phyloP scores from a whole-genome alignment of 768 basidiomycete genomes.

The Podaxis rugospora region DNA sequence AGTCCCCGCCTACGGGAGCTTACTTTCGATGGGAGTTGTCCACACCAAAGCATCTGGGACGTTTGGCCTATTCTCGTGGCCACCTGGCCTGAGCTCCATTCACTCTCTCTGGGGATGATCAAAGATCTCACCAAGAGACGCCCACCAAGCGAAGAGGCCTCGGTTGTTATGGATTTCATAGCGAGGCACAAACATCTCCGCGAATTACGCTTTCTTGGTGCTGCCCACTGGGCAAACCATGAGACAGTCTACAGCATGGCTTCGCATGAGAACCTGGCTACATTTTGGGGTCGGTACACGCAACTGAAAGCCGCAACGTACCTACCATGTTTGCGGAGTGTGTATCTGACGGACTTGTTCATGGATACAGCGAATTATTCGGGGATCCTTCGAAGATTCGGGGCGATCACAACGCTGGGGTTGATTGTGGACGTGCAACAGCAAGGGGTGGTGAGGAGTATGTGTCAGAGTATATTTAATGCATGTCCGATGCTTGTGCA shows the following conservation, averaged over 20 bases:
- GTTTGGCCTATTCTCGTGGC: neutral
- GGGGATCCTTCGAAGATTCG: neutral
- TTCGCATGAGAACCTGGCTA: neutral
- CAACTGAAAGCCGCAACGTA: neutral
- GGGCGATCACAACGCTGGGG: neutral
- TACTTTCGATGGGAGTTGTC: slow-evolving; percentile 1
- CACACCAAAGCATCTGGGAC: slow-evolving; percentile 1
- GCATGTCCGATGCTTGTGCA: neutral
- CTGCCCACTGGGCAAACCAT: neutral
- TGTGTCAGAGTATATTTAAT: slow-evolving; percentile 5
- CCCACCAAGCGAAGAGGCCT: neutral
- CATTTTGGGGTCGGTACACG: neutral
- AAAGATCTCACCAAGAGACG: neutral
- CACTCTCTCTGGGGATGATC: slow-evolving; percentile 2
- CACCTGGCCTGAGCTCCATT: neutral
- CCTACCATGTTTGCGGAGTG: neutral
- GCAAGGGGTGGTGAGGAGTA: neutral
- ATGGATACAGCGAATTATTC: neutral
- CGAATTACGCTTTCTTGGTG: neutral
- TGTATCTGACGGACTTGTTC: slow-evolving; percentile 1
- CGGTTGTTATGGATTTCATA: neutral
- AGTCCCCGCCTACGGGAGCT: slow-evolving; percentile 2
- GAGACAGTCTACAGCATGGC: neutral
- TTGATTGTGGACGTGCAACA: slow-evolving; percentile 2
- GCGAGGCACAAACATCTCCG: neutral